These are phyloP conservation scores for Magnaporthiopsis rhizophila DNA, from an alignment of 2,329 filamentous ascomycete genomes.

Conservation along the genomic window DNA sequence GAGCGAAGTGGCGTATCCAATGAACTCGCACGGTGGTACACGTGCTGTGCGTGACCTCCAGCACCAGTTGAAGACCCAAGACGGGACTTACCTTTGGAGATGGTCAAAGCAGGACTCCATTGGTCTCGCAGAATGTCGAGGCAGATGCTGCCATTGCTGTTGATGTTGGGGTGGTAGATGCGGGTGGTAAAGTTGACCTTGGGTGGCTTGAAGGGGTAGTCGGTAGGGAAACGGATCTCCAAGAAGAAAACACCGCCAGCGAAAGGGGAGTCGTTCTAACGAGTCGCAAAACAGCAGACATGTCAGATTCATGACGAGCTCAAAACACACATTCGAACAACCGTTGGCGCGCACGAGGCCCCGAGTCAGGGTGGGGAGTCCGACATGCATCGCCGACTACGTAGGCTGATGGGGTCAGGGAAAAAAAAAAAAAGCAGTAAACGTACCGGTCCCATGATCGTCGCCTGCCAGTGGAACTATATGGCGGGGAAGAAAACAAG, in stretches of 20 bases:
- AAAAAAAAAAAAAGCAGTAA: slow-evolving; percentile 11
- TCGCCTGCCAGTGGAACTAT: slow-evolving; percentile 99
- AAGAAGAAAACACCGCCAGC: slow-evolving; percentile 98
- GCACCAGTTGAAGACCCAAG: background rate
- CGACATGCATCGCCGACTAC: too few species aligned
- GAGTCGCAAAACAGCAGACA: slow-evolving; percentile 20
- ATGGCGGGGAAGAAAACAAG: slow-evolving; percentile 6
- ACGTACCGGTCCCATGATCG: slow-evolving; percentile 98
- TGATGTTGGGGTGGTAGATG: slow-evolving; percentile 99
- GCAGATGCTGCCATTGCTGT: slow-evolving; percentile 99
- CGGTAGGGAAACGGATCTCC: slow-evolving; percentile 97
- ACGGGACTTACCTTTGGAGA: slow-evolving; percentile 75
- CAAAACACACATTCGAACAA: too few species aligned
- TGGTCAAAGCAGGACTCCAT: slow-evolving; percentile 97
- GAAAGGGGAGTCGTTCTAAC: slow-evolving; percentile 88
- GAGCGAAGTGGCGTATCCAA: too few species aligned
- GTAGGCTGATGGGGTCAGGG: slow-evolving; percentile 6
- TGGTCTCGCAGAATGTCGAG: slow-evolving; percentile 97
- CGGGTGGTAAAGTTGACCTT: slow-evolving; percentile 99
- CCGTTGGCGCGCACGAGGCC: too few species aligned
- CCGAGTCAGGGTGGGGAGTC: too few species aligned
- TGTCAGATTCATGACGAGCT: too few species aligned
- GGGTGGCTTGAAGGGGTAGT: slow-evolving; percentile 99
- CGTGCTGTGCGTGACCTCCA: too few species aligned
- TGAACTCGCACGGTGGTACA: too few species aligned